Base-by-base conservation (phyloP, 257 asterid genomes). In the Fraxinus quadrangulata region DNA sequence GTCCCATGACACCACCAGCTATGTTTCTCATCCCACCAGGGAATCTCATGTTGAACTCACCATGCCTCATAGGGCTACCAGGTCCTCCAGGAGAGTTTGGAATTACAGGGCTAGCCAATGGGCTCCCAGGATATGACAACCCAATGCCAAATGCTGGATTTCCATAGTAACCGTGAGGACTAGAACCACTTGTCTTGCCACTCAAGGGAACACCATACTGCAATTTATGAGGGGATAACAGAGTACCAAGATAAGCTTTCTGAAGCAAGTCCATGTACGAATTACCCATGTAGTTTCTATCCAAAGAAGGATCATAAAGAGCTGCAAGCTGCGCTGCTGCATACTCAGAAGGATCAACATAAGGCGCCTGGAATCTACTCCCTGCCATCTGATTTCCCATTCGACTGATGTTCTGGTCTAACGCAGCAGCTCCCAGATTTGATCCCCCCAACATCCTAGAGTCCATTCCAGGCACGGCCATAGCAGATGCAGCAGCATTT, bases 331-430 rank as follows among this genome's bases (percentile, higher is more conserved):
- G 75, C 0, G 73, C 24, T 42, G 75, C 21, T 9, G 75, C 75
- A 71, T 71, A 71, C 9, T 71, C 75, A 21, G 67, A 26, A 21
- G 92, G 92, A 75, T 90, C 96, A 79, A 90, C 77, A 71, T 24
- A 76, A 24, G 90, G 85, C 78, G 77, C 79, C 56, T 86, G 92
- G 59, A 85, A 74, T 70, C 85, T 84, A 79, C 78, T 83, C 56
- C 86, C 88, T 36, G 88, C 36, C 79, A 78, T 82, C 77, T 82
- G 91, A 85, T 84, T 87, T 49, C 88, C 87, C 72, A 79, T 75
- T 84, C 92, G 86, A 70, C 81, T 79, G 56, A 86, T 83, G 81
- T 85, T 89, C 79, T 86, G 91, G 54, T 86, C 96, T 54, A 89
- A 82, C 36, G 88, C 90, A 67, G 88, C 80, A 70, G 89, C 85